phyloP scores from a whole-genome alignment of 805 yeast species.

The Metschnikowia kofuensis region DNA sequence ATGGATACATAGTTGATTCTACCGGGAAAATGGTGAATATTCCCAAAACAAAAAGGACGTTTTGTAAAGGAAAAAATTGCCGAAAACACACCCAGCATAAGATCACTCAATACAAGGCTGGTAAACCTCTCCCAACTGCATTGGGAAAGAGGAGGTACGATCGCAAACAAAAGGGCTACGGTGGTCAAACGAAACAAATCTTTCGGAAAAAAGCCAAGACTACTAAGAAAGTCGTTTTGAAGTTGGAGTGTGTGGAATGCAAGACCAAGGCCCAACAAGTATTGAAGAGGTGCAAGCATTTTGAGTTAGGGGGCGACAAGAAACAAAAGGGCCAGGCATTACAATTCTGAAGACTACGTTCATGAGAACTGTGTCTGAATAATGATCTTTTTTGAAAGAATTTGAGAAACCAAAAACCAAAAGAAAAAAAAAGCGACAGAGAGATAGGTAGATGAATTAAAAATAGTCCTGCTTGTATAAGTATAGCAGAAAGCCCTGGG shows the following conservation, averaged over 20 bases:
- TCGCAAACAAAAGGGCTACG: constrained; percentile 99
- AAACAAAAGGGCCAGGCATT: constrained; percentile 99
- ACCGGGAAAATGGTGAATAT: constrained; percentile 67
- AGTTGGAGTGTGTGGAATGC: constrained; percentile 98
- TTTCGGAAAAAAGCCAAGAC: constrained; percentile 99
- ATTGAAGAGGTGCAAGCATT: constrained; percentile 99
- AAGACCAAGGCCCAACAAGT: constrained; percentile 98
- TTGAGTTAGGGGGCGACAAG: constrained; percentile 99
- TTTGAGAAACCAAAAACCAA: too few species aligned
- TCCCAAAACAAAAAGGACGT: constrained; percentile 99
- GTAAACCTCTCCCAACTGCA: constrained; percentile 98
- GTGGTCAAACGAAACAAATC: constrained; percentile 99
- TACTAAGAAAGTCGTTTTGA: constrained; percentile 99
- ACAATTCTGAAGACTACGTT: constrained; percentile 69
- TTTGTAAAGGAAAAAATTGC: constrained; percentile 99
- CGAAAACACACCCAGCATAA: constrained; percentile 99
- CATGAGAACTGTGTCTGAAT: too few species aligned
- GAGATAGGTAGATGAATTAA: too few species aligned
- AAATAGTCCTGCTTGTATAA: too few species aligned
- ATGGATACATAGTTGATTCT: too few species aligned
- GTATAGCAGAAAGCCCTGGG: too few species aligned
- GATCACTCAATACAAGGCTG: constrained; percentile 99
- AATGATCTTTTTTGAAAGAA: too few species aligned
- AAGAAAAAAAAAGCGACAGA: too few species aligned
- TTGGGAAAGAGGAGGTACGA: constrained; percentile 99